Conservation (phyloP, 1,284 basidiomycete species). For the Nidula niveotomentosa region DNA sequence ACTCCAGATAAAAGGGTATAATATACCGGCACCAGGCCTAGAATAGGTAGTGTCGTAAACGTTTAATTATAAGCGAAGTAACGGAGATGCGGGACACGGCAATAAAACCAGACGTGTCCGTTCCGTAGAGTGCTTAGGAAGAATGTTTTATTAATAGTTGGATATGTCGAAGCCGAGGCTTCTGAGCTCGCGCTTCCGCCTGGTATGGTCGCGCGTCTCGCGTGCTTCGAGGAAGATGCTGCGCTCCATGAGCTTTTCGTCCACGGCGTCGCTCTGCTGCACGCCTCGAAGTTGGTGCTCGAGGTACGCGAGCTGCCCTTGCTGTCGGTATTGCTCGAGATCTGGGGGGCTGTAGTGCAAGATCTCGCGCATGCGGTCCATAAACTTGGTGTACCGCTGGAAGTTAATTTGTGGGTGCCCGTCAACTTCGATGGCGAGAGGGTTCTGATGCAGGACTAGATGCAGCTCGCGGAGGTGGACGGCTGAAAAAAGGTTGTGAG, state of each 20-base stretch:
- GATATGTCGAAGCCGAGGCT: too few species aligned
- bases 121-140: too few species aligned
- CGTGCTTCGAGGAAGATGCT: conserved; percentile 26
- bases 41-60: too few species aligned
- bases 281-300: conserved; percentile 31
- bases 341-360: conserved; percentile 29
- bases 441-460: conserved; percentile 24
- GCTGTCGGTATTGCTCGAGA: conserved; percentile 26
- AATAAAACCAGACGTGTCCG: too few species aligned
- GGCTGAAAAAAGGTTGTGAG: conserved; percentile 19
- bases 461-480: conserved; percentile 38
- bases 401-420: conserved; percentile 41
- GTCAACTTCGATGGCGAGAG: conserved; percentile 22
- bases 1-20: too few species aligned
- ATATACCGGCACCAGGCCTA: too few species aligned
- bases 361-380: conserved; percentile 30
- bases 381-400: conserved; percentile 34
- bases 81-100: too few species aligned
- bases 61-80: too few species aligned
- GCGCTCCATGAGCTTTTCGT: conserved; percentile 26
- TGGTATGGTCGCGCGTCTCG: conserved; percentile 24
- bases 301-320: conserved; percentile 37
- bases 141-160: too few species aligned
- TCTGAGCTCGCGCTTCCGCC: background rate
- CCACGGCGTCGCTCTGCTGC: conserved; percentile 17